These are phyloP conservation scores for Nannochloris sp. DNA, from an alignment of 139 green algal genomes.

Conservation along the genomic window DNA sequence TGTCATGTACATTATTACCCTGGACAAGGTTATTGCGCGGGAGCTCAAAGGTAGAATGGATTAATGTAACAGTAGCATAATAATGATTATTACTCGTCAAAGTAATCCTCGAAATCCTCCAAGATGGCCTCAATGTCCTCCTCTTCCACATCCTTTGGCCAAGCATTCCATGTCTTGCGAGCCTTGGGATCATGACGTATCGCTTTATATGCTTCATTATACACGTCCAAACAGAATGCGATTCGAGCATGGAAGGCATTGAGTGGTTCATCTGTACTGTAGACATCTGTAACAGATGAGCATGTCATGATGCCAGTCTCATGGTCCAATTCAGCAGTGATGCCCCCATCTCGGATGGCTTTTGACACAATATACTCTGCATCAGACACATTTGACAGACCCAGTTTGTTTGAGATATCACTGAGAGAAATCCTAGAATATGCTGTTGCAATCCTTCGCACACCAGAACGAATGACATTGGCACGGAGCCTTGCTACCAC, in stretches of 20 bases:
- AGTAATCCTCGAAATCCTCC: constrained; percentile 54
- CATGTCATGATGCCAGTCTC: constrained; percentile 56
- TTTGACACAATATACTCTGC: constrained; percentile 92
- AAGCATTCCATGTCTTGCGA: constrained; percentile 1
- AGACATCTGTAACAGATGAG: constrained; percentile 65
- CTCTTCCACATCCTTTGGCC: constrained; percentile 63
- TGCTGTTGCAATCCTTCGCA: constrained; percentile 84
- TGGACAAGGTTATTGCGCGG: constrained; percentile 67
- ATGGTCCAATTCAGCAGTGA: constrained; percentile 85
- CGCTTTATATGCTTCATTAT: constrained; percentile 80
- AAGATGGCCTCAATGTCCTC: constrained; percentile 71
- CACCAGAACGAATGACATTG: constrained; percentile 92
- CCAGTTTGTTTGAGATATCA: constrained; percentile 78
- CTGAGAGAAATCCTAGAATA: constrained; percentile 89
- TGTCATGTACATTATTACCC: constrained; percentile 88
- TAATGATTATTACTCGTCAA: constrained; percentile 20
- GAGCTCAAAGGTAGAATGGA: constrained; percentile 88
- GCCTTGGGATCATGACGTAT: constrained; percentile 33
- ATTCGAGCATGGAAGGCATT: constrained; percentile 89
- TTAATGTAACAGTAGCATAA: constrained; percentile 24
- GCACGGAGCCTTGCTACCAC: constrained; percentile 86
- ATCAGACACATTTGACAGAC: constrained; percentile 66
- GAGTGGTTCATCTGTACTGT: constrained; percentile 50
- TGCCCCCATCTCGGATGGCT: constrained; percentile 79
- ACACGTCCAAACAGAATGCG: constrained; percentile 93